Evolutionary conservation across 768 basidiomycete genomes (phyloP).

Genomic region (Mycena galericulata): DNA sequence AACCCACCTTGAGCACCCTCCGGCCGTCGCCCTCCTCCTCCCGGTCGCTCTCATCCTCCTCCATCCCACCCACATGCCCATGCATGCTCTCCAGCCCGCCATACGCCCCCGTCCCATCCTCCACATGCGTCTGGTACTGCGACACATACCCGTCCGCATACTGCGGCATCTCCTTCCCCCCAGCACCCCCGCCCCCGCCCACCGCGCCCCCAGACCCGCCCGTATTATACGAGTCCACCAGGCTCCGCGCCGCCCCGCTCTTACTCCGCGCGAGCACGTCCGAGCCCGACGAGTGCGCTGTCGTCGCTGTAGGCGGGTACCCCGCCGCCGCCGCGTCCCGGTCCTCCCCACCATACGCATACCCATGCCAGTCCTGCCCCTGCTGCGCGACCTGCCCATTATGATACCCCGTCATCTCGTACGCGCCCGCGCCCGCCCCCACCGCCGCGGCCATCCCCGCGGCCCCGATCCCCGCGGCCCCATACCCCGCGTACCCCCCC

Average conservation of each 20-base stretch:
- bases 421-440: slow-evolving; percentile 35
- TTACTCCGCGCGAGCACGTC: slow-evolving; percentile 21
- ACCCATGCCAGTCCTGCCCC: slow-evolving; percentile 36
- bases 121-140: slow-evolving; percentile 37
- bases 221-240: slow-evolving; percentile 24
- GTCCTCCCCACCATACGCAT: slow-evolving; percentile 31
- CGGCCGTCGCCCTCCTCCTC: slow-evolving; percentile 15
- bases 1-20: slow-evolving; percentile 36
- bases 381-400: slow-evolving; percentile 31
- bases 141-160: slow-evolving; percentile 35
- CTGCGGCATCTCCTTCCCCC: slow-evolving; percentile 5
- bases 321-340: not conserved
- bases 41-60: slow-evolving; percentile 19
- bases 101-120: slow-evolving; percentile 43
- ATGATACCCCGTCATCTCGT: slow-evolving; percentile 36
- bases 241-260: slow-evolving; percentile 31
- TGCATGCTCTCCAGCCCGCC: slow-evolving; percentile 37
- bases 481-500: slow-evolving; percentile 38
- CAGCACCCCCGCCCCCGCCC: not conserved
- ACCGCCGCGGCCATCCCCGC: slow-evolving; percentile 49
- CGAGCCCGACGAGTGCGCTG: slow-evolving; percentile 15
- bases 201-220: slow-evolving; percentile 1
- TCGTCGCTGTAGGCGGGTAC: slow-evolving; percentile 26
- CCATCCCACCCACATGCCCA: slow-evolving; percentile 29
- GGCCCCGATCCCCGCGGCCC: slow-evolving; percentile 43